These are phyloP conservation scores for Ophiostoma tasmaniense DNA, from an alignment of 2,329 filamentous ascomycete species.

Conservation along the genomic window DNA sequence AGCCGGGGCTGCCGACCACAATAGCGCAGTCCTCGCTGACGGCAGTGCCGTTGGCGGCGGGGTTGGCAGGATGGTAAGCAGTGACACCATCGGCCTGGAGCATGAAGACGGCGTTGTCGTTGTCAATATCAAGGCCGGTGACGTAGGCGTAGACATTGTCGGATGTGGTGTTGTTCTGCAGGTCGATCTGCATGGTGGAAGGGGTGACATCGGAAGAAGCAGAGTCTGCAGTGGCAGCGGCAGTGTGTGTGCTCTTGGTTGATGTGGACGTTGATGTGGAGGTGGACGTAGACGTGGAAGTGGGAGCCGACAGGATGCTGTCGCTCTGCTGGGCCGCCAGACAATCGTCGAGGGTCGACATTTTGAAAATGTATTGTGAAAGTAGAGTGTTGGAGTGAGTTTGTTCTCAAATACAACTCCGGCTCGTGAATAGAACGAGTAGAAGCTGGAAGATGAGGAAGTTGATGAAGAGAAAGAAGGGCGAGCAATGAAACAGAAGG, in stretches of 20 bases:
- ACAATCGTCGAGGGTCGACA: slow-evolving; percentile 26
- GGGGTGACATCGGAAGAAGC: slow-evolving; percentile 13
- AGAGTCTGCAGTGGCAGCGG: neutral
- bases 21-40: slow-evolving; percentile 55
- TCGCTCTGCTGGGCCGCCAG: slow-evolving; percentile 23
- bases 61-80: slow-evolving; percentile 55
- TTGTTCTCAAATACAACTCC: neutral
- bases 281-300: neutral
- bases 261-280: neutral
- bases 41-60: slow-evolving; percentile 40
- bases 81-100: slow-evolving; percentile 58
- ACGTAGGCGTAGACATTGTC: slow-evolving; percentile 59
- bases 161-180: slow-evolving; percentile 58
- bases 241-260: neutral
- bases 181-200: slow-evolving; percentile 47
- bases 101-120: slow-evolving; percentile 51
- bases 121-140: slow-evolving; percentile 55
- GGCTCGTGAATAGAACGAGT: neutral
- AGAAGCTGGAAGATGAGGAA: neutral
- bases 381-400: neutral
- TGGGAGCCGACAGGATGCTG: slow-evolving; percentile 23
- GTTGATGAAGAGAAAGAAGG: neutral
- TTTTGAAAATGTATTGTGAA: slow-evolving; percentile 12
- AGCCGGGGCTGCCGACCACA: slow-evolving; percentile 51
- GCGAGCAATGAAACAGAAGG: neutral